A percentile compares a stretch with the other conserved stretches of the same genome.
Conservation (phyloP, 352 stramenopile species). For the Elongisporangium prolatum region DNA sequence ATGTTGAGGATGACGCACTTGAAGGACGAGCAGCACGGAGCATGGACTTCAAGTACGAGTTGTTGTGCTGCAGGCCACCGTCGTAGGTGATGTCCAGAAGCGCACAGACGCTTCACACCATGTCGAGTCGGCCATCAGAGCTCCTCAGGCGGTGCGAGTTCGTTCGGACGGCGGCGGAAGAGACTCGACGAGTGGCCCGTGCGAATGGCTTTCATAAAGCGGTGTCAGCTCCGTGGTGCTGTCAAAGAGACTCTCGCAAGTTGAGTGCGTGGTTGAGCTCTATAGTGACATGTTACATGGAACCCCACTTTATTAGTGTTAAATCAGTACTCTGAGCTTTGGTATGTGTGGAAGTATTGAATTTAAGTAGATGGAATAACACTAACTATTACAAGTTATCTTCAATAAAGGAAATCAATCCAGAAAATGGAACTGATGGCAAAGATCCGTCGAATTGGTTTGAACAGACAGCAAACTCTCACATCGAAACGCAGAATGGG, state of each 20-base stretch:
- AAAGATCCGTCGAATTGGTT: too few relatives aligned
- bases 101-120: conserved; percentile 33
- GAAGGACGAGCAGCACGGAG: conserved; percentile 47
- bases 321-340: too few relatives aligned
- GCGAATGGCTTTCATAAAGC: not conserved
- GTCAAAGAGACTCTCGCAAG: not conserved
- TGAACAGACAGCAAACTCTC: too few relatives aligned
- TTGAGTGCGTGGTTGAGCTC: too few relatives aligned
- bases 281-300: too few relatives aligned
- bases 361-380: too few relatives aligned
- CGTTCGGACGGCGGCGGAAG: conserved; percentile 1
- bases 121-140: conserved; percentile 20
- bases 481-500: too few relatives aligned
- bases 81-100: conserved; percentile 32
- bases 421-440: too few relatives aligned
- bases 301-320: too few relatives aligned
- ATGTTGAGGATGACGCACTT: conserved; percentile 44
- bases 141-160: conserved; percentile 15
- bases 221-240: not conserved
- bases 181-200: conserved; percentile 12
- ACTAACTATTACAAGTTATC: too few relatives aligned
- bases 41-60: conserved; percentile 39
- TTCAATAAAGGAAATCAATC: too few relatives aligned
- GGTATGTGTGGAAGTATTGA: too few relatives aligned
- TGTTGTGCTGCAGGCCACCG: conserved; percentile 21